A percentile compares a stretch with the other conserved stretches of the same genome.
Conservation (phyloP, 768 basidiomycete species). For the Gelatoporia subvermispora region DNA sequence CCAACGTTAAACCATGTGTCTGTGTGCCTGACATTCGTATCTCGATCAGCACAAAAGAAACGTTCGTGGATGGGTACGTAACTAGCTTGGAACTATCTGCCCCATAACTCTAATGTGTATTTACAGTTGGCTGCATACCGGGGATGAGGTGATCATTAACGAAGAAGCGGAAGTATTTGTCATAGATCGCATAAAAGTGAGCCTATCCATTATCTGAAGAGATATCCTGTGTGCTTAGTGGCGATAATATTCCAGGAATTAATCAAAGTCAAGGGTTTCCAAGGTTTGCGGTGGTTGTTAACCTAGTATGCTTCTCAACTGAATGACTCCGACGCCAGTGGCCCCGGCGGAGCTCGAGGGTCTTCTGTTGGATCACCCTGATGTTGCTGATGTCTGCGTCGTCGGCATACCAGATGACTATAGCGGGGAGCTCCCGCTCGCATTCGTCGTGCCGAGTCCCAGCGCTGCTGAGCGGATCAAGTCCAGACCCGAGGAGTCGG, state of each 20-base stretch:
- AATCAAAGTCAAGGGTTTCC: slow-evolving; percentile 66
- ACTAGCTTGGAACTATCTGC: neutral
- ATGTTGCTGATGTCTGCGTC: slow-evolving; percentile 59
- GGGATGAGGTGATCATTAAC: slow-evolving; percentile 22
- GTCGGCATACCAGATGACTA: slow-evolving; percentile 65
- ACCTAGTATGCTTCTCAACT: neutral
- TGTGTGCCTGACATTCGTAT: too few species aligned
- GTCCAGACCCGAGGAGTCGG: slow-evolving; percentile 25
- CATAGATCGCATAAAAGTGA: slow-evolving; percentile 19
- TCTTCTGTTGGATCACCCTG: slow-evolving; percentile 54
- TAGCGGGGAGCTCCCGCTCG: slow-evolving; percentile 68
- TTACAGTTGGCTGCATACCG: slow-evolving; percentile 23
- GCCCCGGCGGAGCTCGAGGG: slow-evolving; percentile 72
- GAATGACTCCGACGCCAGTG: slow-evolving; percentile 27
- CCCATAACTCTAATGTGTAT: neutral
- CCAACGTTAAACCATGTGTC: neutral
- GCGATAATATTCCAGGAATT: slow-evolving; percentile 30
- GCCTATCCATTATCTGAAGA: neutral
- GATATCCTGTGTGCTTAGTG: neutral
- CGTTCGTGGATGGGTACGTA: slow-evolving; percentile 22
- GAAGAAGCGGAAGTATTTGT: slow-evolving; percentile 15
- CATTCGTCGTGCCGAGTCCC: slow-evolving; percentile 49
- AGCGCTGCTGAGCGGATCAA: slow-evolving; percentile 20
- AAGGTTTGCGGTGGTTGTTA: slow-evolving; percentile 22
- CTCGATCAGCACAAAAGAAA: slow-evolving; percentile 15